A percentile compares a stretch with the other conserved stretches of the same genome.
Conservation (phyloP, 2,329 filamentous ascomycete genomes). For the Verticillium alfalfae region DNA sequence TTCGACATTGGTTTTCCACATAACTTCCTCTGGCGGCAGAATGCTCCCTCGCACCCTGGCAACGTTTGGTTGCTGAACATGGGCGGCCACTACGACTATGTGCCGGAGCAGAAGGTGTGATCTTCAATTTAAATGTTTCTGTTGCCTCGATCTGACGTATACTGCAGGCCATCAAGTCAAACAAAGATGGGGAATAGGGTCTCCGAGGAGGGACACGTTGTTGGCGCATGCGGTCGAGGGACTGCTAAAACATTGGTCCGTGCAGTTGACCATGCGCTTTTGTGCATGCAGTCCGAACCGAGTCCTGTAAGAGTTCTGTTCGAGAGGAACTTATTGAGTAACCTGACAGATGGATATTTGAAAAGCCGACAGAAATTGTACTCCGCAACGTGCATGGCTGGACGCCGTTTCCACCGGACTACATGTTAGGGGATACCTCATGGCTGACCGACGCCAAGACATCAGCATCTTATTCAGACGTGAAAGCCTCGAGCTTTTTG, state of each 20-base stretch:
- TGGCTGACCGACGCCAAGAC: not conserved
- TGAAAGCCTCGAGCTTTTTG: no score
- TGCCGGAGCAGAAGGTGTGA: constrained; percentile 31
- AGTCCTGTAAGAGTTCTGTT: no score
- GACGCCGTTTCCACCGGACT: not conserved
- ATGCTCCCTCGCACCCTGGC: constrained; percentile 27
- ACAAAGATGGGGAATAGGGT: constrained; percentile 35
- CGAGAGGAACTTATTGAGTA: no score
- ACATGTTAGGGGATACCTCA: not conserved
- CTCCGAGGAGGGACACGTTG: constrained; percentile 20
- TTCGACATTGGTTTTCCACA: constrained; percentile 66
- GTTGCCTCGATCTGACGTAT: constrained; percentile 4
- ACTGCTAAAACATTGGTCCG: constrained; percentile 2
- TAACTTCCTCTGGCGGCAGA: constrained; percentile 46
- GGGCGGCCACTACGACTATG: constrained; percentile 46
- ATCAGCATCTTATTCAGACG: not conserved
- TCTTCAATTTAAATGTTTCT: not conserved
- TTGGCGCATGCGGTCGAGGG: constrained; percentile 22
- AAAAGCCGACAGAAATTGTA: not conserved
- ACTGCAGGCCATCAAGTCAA: constrained; percentile 32
- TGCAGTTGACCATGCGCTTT: no score
- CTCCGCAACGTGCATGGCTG: not conserved
- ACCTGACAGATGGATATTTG: no score
- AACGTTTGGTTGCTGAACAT: constrained; percentile 38
- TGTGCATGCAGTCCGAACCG: no score